Percentiles rank a stretch among this genome's conserved stretches.
phyloP scores from a whole-genome alignment of 371 early-diverging fungal genomes.

The Zychaea mexicana region DNA sequence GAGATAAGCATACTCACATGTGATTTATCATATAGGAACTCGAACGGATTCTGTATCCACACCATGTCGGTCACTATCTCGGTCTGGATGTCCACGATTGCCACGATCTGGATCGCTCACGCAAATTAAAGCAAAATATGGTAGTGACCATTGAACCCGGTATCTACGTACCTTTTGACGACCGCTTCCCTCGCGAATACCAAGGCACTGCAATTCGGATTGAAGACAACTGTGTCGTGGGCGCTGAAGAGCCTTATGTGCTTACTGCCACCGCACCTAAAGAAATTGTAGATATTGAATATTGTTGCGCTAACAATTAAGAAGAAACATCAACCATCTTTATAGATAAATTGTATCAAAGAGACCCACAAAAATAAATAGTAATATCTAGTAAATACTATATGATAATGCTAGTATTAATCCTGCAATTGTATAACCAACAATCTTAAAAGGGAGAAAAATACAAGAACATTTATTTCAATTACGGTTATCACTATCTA shows the following conservation, averaged over 20 bases:
- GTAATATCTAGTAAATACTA: no score
- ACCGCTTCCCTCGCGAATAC: conserved; percentile 77
- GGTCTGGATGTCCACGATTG: conserved; percentile 96
- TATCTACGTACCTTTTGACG: conserved; percentile 84
- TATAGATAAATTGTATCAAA: neutral
- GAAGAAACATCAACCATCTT: no score
- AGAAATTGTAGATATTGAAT: conserved; percentile 88
- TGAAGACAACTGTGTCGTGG: conserved; percentile 92
- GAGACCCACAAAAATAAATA: neutral
- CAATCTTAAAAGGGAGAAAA: no score
- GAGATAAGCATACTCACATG: neutral
- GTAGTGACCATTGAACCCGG: conserved; percentile 97
- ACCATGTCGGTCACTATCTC: conserved; percentile 94
- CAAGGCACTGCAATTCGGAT: conserved; percentile 95
- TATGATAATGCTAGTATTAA: no score
- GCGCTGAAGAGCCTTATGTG: conserved; percentile 67
- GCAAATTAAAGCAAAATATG: conserved; percentile 77
- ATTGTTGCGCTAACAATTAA: conserved; percentile 44
- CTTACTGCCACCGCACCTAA: conserved; percentile 84
- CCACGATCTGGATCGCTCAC: conserved; percentile 69
- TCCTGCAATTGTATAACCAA: no score
- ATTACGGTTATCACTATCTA: no score
- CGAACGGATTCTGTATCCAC: conserved; percentile 83
- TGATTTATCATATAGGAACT: conserved; percentile 54
- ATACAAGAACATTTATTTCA: no score